These are phyloP conservation scores for Claviceps sp. DNA, from an alignment of 2,329 filamentous ascomycete species.

Conservation along the genomic window DNA sequence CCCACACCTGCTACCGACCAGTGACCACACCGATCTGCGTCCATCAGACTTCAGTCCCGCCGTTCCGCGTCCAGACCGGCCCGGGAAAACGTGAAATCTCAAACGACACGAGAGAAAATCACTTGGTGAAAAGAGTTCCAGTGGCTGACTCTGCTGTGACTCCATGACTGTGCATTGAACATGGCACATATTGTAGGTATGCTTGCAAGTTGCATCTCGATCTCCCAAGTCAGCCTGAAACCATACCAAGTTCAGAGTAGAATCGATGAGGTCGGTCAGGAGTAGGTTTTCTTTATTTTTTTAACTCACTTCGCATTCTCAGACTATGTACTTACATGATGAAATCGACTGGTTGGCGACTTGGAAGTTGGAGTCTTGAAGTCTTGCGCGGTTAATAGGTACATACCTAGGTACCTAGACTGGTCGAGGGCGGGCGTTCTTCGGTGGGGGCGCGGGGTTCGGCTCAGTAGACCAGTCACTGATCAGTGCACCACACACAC, in stretches of 20 bases:
- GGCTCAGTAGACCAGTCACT: no score
- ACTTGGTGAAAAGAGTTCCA: not conserved
- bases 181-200: not conserved
- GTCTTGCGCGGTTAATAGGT: no score
- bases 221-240: not conserved
- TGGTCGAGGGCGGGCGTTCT: no score
- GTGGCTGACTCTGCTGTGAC: not conserved
- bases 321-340: not conserved
- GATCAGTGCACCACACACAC: no score
- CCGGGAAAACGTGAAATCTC: not conserved
- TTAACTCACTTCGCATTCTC: not conserved
- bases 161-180: not conserved
- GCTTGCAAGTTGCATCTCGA: not conserved
- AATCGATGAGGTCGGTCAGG: not conserved
- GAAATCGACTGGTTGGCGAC: no score
- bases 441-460: no score
- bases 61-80: conserved; percentile 3
- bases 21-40: conserved; percentile 6
- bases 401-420: no score
- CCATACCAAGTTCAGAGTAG: not conserved
- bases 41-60: not conserved
- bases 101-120: not conserved
- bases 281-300: not conserved
- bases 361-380: no score
- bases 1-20: conserved; percentile 3